These are phyloP conservation scores for Coprinopsis marcescibilis DNA, from an alignment of 768 basidiomycete genomes.

Conservation along the genomic window DNA sequence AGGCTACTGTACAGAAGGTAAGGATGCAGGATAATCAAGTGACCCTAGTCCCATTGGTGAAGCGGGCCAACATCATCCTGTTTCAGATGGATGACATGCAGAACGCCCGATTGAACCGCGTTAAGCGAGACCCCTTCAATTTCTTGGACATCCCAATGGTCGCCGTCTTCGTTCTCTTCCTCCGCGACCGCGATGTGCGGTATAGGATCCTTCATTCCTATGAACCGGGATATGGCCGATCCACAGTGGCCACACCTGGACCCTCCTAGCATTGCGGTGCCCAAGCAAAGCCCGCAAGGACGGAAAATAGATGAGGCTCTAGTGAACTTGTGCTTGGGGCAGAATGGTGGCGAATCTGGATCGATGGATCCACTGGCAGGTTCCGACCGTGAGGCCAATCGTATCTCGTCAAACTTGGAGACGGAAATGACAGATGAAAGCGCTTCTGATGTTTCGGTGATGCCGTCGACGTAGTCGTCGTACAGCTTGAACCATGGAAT, in stretches of 20 bases:
- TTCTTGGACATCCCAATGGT: slow-evolving; percentile 2
- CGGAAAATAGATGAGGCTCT: slow-evolving; percentile 9
- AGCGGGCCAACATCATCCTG: slow-evolving; percentile 5
- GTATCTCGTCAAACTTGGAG: too few species aligned
- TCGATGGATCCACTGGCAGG: slow-evolving; percentile 6
- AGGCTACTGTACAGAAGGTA: too few species aligned
- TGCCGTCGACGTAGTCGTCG: slow-evolving; percentile 9
- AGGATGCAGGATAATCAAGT: too few species aligned
- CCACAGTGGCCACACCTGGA: slow-evolving; percentile 13
- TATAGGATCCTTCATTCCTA: slow-evolving; percentile 9
- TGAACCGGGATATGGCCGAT: slow-evolving; percentile 10
- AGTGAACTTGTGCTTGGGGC: slow-evolving; percentile 6
- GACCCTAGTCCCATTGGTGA: too few species aligned
- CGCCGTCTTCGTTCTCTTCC: not conserved
- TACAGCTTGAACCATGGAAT: slow-evolving; percentile 15
- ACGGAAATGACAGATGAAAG: slow-evolving; percentile 10
- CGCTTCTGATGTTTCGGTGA: slow-evolving; percentile 1
- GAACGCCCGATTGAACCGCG: not conserved
- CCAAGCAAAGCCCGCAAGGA: slow-evolving; percentile 14
- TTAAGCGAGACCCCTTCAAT: not conserved
- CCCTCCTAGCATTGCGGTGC: slow-evolving; percentile 9
- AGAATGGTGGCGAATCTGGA: slow-evolving; percentile 12
- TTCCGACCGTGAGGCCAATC: not conserved
- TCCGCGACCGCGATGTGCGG: not conserved
- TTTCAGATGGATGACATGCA: not conserved